Evolutionary conservation across 1,284 basidiomycete genomes (phyloP), one percentile per base, ranked within the genome.

Genomic region (Neotropicomus parvogracilis): DNA sequence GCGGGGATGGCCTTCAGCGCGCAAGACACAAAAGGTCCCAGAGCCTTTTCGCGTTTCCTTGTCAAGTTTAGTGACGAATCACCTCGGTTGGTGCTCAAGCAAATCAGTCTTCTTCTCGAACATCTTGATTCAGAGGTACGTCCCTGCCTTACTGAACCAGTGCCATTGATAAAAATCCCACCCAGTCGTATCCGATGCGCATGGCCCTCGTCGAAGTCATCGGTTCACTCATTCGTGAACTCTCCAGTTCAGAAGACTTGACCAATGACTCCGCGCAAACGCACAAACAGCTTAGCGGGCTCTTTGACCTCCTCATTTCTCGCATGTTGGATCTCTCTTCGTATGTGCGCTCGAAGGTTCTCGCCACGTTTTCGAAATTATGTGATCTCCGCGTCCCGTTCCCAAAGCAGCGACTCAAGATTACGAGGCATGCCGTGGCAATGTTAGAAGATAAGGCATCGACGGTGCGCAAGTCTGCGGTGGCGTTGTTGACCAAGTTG

Each of bases 101-200:
- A 97, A 67, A 88, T 99, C 59, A 85, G 85, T 56, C 70, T 98
- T 38, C 71, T 98, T 10, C 75, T 91, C 24, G 75, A 80, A 19
- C 95, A 97, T 62, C 74, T 97, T 28, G 95, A 99, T 63, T 93
- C 90, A 27, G 95, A 99, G 71, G 92, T 90, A 59, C 17, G 79
- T 36, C 12, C 11, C n/a, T 7, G 2, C 16, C 42, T 21, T 36
- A 26, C 9, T 4, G 13, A 34, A 35, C 49, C 37, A 19, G 32
- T n/a, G 9, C 41, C 35, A n/a, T 19, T 50, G 16, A 44, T 37
- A 37, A 13, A 41, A 14, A 10, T n/a, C 21, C 13, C 32, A 12
- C 29, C 10, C 52, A 94, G 89, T 88, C 92, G 0, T 97, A 98
- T 62, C 91, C 93, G 0, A 95, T 99, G 85, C 89, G 97, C 31